These are phyloP conservation scores for Lasiosphaeriaceae sp. DNA, from an alignment of 495 filamentous ascomycete genomes.

Conservation along the genomic window DNA sequence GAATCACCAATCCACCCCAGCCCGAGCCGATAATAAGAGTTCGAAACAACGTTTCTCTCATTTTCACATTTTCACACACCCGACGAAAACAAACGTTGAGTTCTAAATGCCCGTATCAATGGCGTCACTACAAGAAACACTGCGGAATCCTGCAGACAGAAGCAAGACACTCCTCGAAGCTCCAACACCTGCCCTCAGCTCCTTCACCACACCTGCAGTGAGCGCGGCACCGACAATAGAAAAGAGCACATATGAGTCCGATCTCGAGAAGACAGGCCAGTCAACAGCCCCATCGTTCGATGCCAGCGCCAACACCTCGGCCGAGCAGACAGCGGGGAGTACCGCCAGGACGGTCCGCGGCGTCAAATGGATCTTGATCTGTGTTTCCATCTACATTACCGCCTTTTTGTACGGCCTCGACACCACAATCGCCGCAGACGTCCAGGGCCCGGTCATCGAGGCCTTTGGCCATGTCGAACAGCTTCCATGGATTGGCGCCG, in stretches of 20 bases:
- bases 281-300: not conserved
- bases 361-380: conserved; percentile 40
- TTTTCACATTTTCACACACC: too few species aligned
- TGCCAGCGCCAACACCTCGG: not conserved
- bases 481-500: conserved; percentile 53
- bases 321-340: not conserved
- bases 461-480: conserved; percentile 49
- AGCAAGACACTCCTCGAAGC: not conserved
- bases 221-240: conserved; percentile 12
- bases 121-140: not conserved
- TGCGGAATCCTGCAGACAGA: not conserved
- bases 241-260: conserved; percentile 5
- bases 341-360: conserved; percentile 7
- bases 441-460: conserved; percentile 52
- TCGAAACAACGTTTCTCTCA: too few species aligned
- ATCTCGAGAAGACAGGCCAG: conserved; percentile 6
- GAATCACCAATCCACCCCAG: too few species aligned
- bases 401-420: conserved; percentile 56
- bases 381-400: conserved; percentile 42
- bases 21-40: too few species aligned
- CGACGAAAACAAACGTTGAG: too few species aligned
- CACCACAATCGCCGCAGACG: conserved; percentile 58
- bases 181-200: conserved; percentile 9
- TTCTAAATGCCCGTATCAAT: not conserved
- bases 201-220: conserved; percentile 9